A percentile compares a stretch with the other conserved stretches of the same genome.
Evolutionary conservation across 805 yeast species (phyloP).

Genomic region (Candida loeiensis): DNA sequence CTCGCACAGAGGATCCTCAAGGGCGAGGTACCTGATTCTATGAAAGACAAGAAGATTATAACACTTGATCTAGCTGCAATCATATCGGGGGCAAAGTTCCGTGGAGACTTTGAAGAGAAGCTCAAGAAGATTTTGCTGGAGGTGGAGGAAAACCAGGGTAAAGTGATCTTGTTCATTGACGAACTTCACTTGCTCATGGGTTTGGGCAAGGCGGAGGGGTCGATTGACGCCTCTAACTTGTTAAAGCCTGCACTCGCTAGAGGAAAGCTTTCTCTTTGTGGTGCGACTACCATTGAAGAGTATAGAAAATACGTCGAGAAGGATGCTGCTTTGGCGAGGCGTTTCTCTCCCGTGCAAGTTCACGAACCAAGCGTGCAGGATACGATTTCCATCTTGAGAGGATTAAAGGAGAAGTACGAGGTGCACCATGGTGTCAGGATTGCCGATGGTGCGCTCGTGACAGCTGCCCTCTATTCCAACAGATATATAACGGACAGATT

Average conservation of each 20-base stretch:
- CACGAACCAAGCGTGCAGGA: conserved; percentile 89
- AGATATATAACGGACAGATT: conserved; percentile 89
- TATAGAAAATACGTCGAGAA: conserved; percentile 90
- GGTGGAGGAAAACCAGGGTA: conserved; percentile 73
- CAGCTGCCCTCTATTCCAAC: conserved; percentile 87
- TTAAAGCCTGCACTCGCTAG: conserved; percentile 92
- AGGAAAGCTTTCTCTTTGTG: conserved; percentile 88
- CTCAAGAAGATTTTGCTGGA: conserved; percentile 78
- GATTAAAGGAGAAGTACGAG: conserved; percentile 89
- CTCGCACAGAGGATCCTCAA: conserved; percentile 88
- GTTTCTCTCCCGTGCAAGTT: conserved; percentile 85
- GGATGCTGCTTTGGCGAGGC: conserved; percentile 91
- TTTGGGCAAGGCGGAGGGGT: conserved; percentile 88
- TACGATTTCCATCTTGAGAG: conserved; percentile 87
- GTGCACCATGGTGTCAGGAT: conserved; percentile 97
- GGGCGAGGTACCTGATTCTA: conserved; percentile 91
- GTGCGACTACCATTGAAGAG: conserved; percentile 95
- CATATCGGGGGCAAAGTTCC: conserved; percentile 90
- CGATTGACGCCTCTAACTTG: conserved; percentile 92
- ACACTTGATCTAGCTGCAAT: conserved; percentile 84
- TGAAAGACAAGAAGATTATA: conserved; percentile 80
- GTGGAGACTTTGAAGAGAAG: conserved; percentile 95
- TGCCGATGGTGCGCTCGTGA: conserved; percentile 86
- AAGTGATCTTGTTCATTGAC: conserved; percentile 79
- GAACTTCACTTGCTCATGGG: conserved; percentile 89